Evolutionary conservation across 768 basidiomycete species (phyloP).

Genomic region (Tremella fuciformis): DNA sequence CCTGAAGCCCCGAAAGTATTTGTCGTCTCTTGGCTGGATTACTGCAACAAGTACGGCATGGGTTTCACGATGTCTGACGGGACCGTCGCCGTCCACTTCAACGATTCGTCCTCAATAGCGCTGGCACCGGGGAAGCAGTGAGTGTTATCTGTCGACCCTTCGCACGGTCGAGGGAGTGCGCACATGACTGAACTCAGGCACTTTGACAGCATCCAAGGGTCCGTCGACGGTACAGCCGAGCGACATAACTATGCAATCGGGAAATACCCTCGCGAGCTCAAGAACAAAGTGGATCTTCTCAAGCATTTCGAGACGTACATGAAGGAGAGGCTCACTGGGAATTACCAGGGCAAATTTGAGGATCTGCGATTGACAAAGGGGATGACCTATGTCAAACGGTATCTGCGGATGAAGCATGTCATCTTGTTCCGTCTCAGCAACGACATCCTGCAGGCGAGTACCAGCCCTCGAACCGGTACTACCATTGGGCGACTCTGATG

Average conservation of each 20-base stretch:
- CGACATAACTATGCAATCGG: conserved; percentile 57
- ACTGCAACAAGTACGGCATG: conserved; percentile 99
- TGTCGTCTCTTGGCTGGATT: conserved; percentile 98
- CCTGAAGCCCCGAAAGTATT: conserved; percentile 66
- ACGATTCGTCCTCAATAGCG: conserved; percentile 84
- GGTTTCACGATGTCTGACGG: conserved; percentile 96
- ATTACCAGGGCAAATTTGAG: conserved; percentile 76
- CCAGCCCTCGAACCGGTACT: conserved; percentile 1
- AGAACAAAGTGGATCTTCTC: conserved; percentile 85
- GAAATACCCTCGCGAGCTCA: conserved; percentile 69
- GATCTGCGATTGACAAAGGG: conserved; percentile 68
- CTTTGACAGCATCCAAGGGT: conserved; percentile 76
- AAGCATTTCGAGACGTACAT: conserved; percentile 95
- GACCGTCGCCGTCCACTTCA: conserved; percentile 91
- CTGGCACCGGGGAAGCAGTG: conserved; percentile 83
- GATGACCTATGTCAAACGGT: conserved; percentile 95
- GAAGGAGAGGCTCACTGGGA: conserved; percentile 80
- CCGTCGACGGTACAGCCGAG: conserved; percentile 19
- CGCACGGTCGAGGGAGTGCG: neutral
- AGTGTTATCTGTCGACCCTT: conserved; percentile 48
- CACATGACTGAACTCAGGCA: conserved; percentile 57
- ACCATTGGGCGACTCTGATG: neutral
- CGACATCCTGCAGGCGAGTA: conserved; percentile 82
- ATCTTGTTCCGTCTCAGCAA: conserved; percentile 96
- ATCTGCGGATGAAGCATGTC: conserved; percentile 92